Percentiles rank a stretch among this genome's conserved stretches.
Conservation (phyloP, 2,329 filamentous ascomycete species). For the Penicillium aurantiogriseum region DNA sequence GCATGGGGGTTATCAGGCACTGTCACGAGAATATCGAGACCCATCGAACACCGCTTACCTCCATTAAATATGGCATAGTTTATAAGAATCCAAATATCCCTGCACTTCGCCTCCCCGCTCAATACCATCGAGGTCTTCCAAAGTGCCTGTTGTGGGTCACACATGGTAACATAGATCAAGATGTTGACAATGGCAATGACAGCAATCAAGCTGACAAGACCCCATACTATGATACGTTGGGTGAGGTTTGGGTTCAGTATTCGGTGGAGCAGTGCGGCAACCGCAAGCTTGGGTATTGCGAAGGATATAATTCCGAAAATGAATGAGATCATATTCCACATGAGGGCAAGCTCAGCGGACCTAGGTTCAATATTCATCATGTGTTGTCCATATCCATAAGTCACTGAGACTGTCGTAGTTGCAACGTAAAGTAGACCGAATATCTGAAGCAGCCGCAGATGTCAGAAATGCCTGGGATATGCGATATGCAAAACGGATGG, state of each 20-base stretch:
- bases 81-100: conserved; percentile 36
- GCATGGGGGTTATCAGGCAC: background rate
- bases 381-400: conserved; percentile 43
- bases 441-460: conserved; percentile 24
- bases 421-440: conserved; percentile 36
- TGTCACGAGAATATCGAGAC: too few species aligned
- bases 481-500: background rate
- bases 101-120: conserved; percentile 30
- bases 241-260: conserved; percentile 19
- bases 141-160: conserved; percentile 36
- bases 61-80: conserved; percentile 41
- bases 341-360: conserved; percentile 18
- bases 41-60: conserved; percentile 25
- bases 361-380: conserved; percentile 27
- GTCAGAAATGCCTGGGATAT: background rate
- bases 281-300: conserved; percentile 25
- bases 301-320: conserved; percentile 29
- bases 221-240: conserved; percentile 16
- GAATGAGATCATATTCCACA: conserved; percentile 24
- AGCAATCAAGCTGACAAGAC: conserved; percentile 31
- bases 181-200: conserved; percentile 34
- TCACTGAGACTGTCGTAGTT: conserved; percentile 36
- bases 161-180: conserved; percentile 42
- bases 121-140: conserved; percentile 35
- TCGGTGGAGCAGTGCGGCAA: conserved; percentile 25